Percentiles rank a stretch among this genome's conserved stretches.
Evolutionary conservation across 192 early-diverging fungal genomes (phyloP).

Genomic region (Backusella luteola): DNA sequence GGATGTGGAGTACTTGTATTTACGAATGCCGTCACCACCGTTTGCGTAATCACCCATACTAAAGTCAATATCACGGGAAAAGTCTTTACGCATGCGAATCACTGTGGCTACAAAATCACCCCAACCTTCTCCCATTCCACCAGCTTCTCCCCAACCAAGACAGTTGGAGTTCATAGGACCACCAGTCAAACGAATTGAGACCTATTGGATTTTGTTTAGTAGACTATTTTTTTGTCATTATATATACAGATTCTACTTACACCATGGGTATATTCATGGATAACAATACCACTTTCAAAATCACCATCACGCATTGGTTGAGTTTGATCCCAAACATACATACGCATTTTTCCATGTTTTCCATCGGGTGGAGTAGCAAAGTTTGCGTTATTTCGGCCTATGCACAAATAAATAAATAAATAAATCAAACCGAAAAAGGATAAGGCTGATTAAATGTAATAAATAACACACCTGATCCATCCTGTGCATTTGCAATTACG

Average conservation of each 20-base stretch:
- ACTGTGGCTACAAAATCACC: slow-evolving; percentile 90
- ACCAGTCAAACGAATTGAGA: slow-evolving; percentile 89
- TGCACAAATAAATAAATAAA: neutral
- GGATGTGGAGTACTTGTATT: slow-evolving; percentile 80
- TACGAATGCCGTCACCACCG: slow-evolving; percentile 87
- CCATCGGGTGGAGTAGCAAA: slow-evolving; percentile 97
- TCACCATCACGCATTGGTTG: slow-evolving; percentile 79
- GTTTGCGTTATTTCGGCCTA: slow-evolving; percentile 79
- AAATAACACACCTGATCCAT: slow-evolving; percentile 70
- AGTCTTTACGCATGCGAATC: slow-evolving; percentile 58
- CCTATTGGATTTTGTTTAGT: neutral
- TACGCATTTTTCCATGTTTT: slow-evolving; percentile 86
- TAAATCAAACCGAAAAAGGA: neutral
- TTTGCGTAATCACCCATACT: slow-evolving; percentile 82
- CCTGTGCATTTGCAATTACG: slow-evolving; percentile 92
- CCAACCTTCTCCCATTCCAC: slow-evolving; percentile 97
- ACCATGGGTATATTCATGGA: slow-evolving; percentile 95
- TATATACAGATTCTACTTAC: slow-evolving; percentile 17
- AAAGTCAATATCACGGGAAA: slow-evolving; percentile 61
- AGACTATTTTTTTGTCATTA: neutral
- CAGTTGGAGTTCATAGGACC: slow-evolving; percentile 90
- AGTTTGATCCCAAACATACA: slow-evolving; percentile 90
- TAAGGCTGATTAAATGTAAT: neutral
- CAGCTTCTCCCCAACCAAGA: slow-evolving; percentile 83
- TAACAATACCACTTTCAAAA: slow-evolving; percentile 88